Conservation (phyloP, 176 grass and related monocot species). For the Zoysia japonica region DNA sequence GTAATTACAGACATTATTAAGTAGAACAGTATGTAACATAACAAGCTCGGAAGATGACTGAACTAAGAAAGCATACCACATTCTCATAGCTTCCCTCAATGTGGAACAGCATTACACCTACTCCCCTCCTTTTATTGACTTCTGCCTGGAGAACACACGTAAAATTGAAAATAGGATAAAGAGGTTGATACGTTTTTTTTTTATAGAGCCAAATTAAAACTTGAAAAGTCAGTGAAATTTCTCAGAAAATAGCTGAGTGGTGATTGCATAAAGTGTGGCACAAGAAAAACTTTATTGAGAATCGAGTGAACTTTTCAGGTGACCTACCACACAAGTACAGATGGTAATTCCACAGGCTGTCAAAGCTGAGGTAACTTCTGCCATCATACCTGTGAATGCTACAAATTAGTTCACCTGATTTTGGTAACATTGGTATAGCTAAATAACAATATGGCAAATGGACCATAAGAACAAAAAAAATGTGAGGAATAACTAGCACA, state of each 20-base stretch:
- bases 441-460: slow-evolving; percentile 19
- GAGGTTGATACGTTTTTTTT: not conserved
- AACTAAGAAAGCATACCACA: slow-evolving; percentile 56
- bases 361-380: slow-evolving; percentile 80
- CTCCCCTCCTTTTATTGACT: slow-evolving; percentile 71
- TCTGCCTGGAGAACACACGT: slow-evolving; percentile 57
- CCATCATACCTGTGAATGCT: slow-evolving; percentile 78
- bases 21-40: slow-evolving; percentile 20
- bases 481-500: slow-evolving; percentile 2
- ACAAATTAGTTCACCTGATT: slow-evolving; percentile 33
- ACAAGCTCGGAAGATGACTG: slow-evolving; percentile 7
- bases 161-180: slow-evolving; percentile 3
- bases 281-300: slow-evolving; percentile 11
- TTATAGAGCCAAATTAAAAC: slow-evolving; percentile 6
- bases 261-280: not conserved
- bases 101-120: slow-evolving; percentile 82
- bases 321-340: slow-evolving; percentile 84
- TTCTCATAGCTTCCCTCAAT: slow-evolving; percentile 75
- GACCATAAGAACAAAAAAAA: not conserved
- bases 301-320: slow-evolving; percentile 21
- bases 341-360: slow-evolving; percentile 82
- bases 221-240: not conserved
- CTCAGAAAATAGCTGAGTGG: not conserved
- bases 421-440: slow-evolving; percentile 23
- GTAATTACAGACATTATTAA: slow-evolving; percentile 34